Evolutionary conservation across 805 yeast genomes (phyloP).

Genomic region (Schizosaccharomyces lindneri): DNA sequence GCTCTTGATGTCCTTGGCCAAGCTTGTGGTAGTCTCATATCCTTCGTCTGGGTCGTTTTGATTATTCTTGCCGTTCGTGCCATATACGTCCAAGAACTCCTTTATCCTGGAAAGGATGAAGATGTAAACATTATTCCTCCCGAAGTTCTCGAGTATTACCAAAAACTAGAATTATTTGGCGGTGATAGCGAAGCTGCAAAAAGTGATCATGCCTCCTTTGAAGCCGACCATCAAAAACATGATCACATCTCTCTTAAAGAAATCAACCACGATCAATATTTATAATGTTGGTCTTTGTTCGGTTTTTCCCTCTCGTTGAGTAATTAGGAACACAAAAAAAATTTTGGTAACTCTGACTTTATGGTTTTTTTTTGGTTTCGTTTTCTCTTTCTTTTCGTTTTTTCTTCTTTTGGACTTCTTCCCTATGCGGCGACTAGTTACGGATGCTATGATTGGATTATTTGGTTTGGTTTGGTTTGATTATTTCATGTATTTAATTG

Average conservation of each 20-base stretch:
- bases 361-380: neutral
- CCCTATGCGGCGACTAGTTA: neutral
- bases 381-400: neutral
- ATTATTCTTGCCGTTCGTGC: neutral
- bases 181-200: neutral
- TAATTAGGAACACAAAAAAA: no score
- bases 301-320: no score
- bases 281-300: no score
- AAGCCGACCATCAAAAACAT: no score
- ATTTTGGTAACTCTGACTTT: neutral
- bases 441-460: neutral
- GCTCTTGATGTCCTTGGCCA: neutral
- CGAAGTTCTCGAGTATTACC: neutral
- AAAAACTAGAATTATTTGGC: neutral
- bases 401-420: neutral
- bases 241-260: no score
- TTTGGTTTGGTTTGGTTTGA: neutral
- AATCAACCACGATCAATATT: no score
- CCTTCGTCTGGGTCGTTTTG: neutral
- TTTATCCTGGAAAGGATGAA: constrained; percentile 2
- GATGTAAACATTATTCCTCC: neutral
- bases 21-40: neutral
- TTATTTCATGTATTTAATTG: neutral
- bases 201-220: no score
- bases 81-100: neutral